These are phyloP conservation scores for Parathielavia hyrcaniae DNA, from an alignment of 495 filamentous ascomycete species.

Conservation along the genomic window DNA sequence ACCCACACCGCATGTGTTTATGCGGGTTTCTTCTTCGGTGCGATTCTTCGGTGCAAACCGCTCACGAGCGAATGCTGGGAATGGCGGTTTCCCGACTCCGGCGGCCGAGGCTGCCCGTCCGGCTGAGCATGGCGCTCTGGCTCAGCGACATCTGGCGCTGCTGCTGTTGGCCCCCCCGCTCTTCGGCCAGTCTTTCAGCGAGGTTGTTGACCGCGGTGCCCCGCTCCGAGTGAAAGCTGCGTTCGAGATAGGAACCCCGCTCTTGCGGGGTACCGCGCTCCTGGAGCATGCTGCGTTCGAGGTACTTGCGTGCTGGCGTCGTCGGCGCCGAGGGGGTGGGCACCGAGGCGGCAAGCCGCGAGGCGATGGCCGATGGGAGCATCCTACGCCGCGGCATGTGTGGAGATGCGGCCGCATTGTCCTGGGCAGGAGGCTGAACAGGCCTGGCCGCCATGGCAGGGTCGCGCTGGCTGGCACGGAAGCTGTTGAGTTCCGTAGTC, in stretches of 20 bases:
- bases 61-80: slow-evolving; percentile 20
- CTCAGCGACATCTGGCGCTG: slow-evolving; percentile 38
- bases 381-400: slow-evolving; percentile 41
- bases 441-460: slow-evolving; percentile 9
- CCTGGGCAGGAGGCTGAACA: slow-evolving; percentile 27
- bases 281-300: slow-evolving; percentile 39
- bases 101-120: slow-evolving; percentile 38
- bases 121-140: slow-evolving; percentile 37
- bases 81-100: slow-evolving; percentile 38
- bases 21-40: neutral
- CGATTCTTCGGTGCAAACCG: neutral
- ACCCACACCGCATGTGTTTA: neutral
- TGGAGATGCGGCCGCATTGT: slow-evolving; percentile 30
- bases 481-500: slow-evolving; percentile 49
- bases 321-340: slow-evolving; percentile 21
- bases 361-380: slow-evolving; percentile 34
- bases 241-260: slow-evolving; percentile 38
- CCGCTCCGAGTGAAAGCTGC: slow-evolving; percentile 27
- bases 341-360: slow-evolving; percentile 31
- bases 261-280: slow-evolving; percentile 30
- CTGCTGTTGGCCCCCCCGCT: slow-evolving; percentile 36
- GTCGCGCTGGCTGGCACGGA: slow-evolving; percentile 32
- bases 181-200: slow-evolving; percentile 38
- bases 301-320: slow-evolving; percentile 38
- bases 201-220: slow-evolving; percentile 22